Conservation (phyloP, 2,329 filamentous ascomycete species). For the Neofusicoccum kwambonambiense region DNA sequence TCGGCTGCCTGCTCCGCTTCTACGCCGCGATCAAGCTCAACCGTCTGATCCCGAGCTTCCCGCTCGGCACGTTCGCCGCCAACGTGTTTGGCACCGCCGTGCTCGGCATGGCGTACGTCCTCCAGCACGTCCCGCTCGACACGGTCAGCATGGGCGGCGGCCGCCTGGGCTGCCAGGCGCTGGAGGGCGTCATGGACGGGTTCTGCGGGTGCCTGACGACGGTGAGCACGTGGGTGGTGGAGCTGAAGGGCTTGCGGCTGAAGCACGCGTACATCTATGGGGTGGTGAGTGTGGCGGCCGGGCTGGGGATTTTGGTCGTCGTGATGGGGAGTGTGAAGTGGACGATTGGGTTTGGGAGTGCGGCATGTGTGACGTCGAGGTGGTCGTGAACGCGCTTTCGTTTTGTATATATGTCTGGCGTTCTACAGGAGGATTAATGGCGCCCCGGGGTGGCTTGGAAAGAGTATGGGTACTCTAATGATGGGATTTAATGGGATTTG, state of each 20-base stretch:
- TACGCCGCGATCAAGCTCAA: conserved; percentile 74
- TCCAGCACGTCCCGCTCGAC: conserved; percentile 63
- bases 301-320: conserved; percentile 60
- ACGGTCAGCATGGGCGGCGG: conserved; percentile 44
- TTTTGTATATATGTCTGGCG: not conserved
- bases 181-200: conserved; percentile 50
- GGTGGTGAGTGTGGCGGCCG: conserved; percentile 57
- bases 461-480: no score
- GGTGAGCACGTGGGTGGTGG: conserved; percentile 49
- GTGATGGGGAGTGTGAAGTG: conserved; percentile 76
- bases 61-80: conserved; percentile 79
- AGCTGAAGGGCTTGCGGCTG: conserved; percentile 40
- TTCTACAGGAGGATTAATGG: not conserved
- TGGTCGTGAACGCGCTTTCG: not conserved
- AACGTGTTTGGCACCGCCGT: conserved; percentile 77
- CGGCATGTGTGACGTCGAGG: conserved; percentile 31
- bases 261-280: conserved; percentile 70
- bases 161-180: conserved; percentile 42
- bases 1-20: conserved; percentile 75
- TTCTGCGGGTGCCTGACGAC: conserved; percentile 51
- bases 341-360: conserved; percentile 50
- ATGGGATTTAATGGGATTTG: not conserved
- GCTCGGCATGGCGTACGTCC: conserved; percentile 73
- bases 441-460: not conserved
- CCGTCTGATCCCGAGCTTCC: conserved; percentile 63